Evolutionary conservation across 2,329 filamentous ascomycete species (phyloP).

Genomic region (Podosphaera xanthii): DNA sequence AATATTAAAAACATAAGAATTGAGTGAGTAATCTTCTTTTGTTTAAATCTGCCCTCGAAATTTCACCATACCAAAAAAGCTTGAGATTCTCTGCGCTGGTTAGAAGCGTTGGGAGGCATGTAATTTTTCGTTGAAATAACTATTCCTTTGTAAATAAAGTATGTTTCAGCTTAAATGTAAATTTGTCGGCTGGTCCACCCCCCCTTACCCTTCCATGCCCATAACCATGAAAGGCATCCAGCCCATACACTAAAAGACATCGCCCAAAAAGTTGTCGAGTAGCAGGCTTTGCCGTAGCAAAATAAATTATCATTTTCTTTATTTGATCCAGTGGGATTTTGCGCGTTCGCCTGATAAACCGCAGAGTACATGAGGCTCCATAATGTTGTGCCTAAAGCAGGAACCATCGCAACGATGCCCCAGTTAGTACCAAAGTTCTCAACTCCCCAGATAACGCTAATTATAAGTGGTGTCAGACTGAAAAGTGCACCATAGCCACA

Average conservation of each 20-base stretch:
- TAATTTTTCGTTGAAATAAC: no score
- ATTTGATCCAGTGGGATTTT: constrained; percentile 17
- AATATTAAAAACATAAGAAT: no score
- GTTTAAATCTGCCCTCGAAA: no score
- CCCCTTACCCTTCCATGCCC: constrained; percentile 53
- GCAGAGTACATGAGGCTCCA: constrained; percentile 81
- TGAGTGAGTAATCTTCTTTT: no score
- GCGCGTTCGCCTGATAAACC: constrained; percentile 49
- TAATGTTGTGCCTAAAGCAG: constrained; percentile 65
- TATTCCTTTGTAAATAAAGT: not conserved
- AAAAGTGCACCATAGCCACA: constrained; percentile 87
- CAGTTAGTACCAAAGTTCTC: constrained; percentile 98
- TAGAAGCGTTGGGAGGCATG: no score
- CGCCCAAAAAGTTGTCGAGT: constrained; percentile 64
- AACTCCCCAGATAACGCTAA: constrained; percentile 94
- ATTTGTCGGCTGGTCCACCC: constrained; percentile 62
- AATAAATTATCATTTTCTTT: constrained; percentile 28
- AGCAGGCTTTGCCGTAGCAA: constrained; percentile 67
- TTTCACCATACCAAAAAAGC: no score
- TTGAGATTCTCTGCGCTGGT: no score
- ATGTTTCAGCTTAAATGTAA: constrained; percentile 26
- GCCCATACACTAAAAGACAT: constrained; percentile 62
- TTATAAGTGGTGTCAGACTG: constrained; percentile 70
- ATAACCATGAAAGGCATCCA: constrained; percentile 47
- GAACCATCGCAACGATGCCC: constrained; percentile 83